Conservation (phyloP, 768 basidiomycete genomes). For the Pulveroboletus sp. region DNA sequence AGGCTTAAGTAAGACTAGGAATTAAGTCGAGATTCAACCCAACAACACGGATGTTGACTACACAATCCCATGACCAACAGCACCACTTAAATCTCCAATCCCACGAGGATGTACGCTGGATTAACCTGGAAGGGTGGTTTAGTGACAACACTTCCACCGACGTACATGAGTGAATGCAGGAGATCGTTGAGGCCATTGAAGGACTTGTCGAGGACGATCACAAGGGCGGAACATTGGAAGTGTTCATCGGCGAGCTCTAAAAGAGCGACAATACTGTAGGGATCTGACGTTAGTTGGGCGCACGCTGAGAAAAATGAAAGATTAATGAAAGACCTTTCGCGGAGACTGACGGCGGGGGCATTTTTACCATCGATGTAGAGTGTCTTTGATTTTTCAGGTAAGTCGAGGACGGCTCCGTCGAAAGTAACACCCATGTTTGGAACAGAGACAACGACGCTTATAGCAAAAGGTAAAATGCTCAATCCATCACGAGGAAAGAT, state of each 20-base stretch:
- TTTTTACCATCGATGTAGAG: constrained; percentile 86
- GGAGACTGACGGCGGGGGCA: constrained; percentile 71
- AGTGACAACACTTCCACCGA: constrained; percentile 83
- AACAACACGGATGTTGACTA: constrained; percentile 17
- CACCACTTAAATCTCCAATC: constrained; percentile 66
- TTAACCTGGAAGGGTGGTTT: constrained; percentile 76
- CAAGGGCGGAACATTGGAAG: constrained; percentile 70
- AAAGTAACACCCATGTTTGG: constrained; percentile 68
- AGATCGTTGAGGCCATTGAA: constrained; percentile 69
- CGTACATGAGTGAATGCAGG: constrained; percentile 90
- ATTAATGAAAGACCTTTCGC: constrained; percentile 85
- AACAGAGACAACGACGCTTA: constrained; percentile 69
- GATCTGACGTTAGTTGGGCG: not conserved
- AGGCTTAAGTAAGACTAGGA: constrained; percentile 3
- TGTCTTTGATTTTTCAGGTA: constrained; percentile 69
- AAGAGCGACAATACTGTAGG: constrained; percentile 74
- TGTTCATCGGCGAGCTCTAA: constrained; percentile 87
- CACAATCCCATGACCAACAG: constrained; percentile 30
- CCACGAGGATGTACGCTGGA: constrained; percentile 78
- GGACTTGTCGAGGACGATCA: constrained; percentile 76
- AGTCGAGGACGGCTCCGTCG: constrained; percentile 74
- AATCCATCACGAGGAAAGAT: constrained; percentile 75
- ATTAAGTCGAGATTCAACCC: constrained; percentile 19
- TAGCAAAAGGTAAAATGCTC: constrained; percentile 66
- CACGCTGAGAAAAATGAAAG: constrained; percentile 6